Percentiles rank a stretch among this genome's conserved stretches.
phyloP scores from a whole-genome alignment of 106 monocot species.

The Phalaenopsis equestris region DNA sequence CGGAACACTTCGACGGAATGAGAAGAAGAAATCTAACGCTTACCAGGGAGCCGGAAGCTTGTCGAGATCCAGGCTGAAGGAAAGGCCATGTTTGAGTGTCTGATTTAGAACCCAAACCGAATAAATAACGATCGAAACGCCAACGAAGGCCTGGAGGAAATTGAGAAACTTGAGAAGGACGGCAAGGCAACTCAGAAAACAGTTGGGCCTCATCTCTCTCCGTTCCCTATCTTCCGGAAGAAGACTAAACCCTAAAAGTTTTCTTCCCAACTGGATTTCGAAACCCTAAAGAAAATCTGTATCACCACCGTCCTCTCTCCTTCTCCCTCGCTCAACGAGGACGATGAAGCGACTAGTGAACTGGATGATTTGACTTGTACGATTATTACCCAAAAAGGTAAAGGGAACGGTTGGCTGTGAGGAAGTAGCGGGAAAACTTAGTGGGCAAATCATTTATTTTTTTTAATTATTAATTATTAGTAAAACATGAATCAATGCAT shows the following conservation, averaged over 20 bases:
- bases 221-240: neutral
- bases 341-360: neutral
- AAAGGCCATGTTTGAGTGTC: conserved; percentile 15
- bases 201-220: conserved; percentile 23
- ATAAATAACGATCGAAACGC: conserved; percentile 49
- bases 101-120: conserved; percentile 57
- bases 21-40: neutral
- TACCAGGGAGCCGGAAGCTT: conserved; percentile 68
- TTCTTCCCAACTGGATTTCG: neutral
- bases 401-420: neutral
- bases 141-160: conserved; percentile 77
- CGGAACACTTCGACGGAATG: neutral
- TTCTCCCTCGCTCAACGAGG: neutral
- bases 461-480: neutral
- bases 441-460: neutral
- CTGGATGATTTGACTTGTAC: neutral
- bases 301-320: neutral
- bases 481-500: too few relatives aligned
- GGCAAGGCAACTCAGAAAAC: conserved; percentile 36
- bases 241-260: neutral
- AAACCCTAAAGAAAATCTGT: neutral
- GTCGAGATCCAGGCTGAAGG: conserved; percentile 17
- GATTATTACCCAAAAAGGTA: neutral
- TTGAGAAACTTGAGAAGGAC: conserved; percentile 58
- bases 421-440: neutral